Base-by-base conservation (phyloP, 2,329 filamentous ascomycete species). In the Cercospora citrullina region DNA sequence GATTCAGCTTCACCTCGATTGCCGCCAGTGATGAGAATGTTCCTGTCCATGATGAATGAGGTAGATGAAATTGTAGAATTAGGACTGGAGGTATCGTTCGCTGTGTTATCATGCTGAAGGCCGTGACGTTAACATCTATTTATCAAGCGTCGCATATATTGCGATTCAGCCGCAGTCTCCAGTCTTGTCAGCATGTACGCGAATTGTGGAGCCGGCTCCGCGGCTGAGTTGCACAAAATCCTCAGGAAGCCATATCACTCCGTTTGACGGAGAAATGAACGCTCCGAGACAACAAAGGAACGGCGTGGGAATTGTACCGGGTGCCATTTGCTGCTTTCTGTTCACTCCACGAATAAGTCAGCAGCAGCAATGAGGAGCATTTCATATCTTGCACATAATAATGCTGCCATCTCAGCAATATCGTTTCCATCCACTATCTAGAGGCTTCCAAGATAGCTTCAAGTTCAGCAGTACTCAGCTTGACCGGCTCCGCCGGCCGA, bases 391-490 rank as follows among this genome's bases (percentile, higher is more conserved):
- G 36, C 16, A n/a, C 16, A 42, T n/a, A n/a, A 8, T 42, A 14
- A 55, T 16, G 23, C 12, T 55, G 21, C 3, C 2, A 28, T n/a
- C 26, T 3, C 23, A 26, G 12, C 16, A 28, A 55, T 5, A 26
- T 55, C 12, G 1, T 18, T 30, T n/a, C 8, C 10, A 55, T 12
- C 36, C 23, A 48, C 33, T 60, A 68, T 33, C 66, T 65, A 21
- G 63, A 65, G 2, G 55, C 66, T 28, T 68, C 66, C n/a, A 68
- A 21, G 23, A 68, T 61, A 26, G 64, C 66, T 39, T 68, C 66
- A 3, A 68, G 10, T 42, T 68, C 66, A 16, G 51, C 66, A 26
- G 18, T 21, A 45, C 31, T 62, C 31, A 65, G 30, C 59, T 60
- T 59, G 5, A 6, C 26, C 16, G 33, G 36, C 48, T 57, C 36